These are phyloP conservation scores for Kazachstania taianensis DNA, from an alignment of 805 yeast species.

Conservation along the genomic window DNA sequence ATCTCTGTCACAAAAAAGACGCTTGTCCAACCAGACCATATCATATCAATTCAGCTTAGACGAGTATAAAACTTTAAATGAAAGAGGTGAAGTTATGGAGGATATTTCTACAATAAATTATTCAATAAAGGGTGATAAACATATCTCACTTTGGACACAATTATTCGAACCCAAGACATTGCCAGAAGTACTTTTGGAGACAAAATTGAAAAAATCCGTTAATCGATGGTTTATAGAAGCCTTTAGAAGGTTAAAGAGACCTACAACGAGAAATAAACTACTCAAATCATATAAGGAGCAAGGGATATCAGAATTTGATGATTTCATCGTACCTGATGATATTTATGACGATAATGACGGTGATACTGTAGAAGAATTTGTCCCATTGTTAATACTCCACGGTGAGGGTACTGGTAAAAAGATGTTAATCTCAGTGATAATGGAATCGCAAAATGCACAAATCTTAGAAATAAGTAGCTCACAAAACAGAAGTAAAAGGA, in stretches of 20 bases:
- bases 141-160: constrained; percentile 20
- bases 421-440: constrained; percentile 56
- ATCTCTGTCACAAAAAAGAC: neutral
- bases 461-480: constrained; percentile 76
- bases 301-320: constrained; percentile 21
- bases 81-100: too few relatives aligned
- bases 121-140: constrained; percentile 1
- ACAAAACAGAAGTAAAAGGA: constrained; percentile 63
- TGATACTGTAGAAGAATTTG: constrained; percentile 29
- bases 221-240: constrained; percentile 28
- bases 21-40: neutral
- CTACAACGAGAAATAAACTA: constrained; percentile 29
- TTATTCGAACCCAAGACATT: constrained; percentile 25
- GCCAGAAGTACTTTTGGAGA: constrained; percentile 26
- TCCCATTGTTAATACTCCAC: constrained; percentile 53
- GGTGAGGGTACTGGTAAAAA: constrained; percentile 82
- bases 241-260: constrained; percentile 27
- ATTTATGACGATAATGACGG: constrained; percentile 7
- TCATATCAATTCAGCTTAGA: constrained; percentile 4
- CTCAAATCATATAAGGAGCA: constrained; percentile 15
- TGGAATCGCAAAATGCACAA: constrained; percentile 52
- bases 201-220: constrained; percentile 13
- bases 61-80: constrained; percentile 14
- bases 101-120: constrained; percentile 1
- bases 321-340: constrained; percentile 29